Conservation (phyloP, 495 filamentous ascomycete genomes). For the Pseudomonodictys pantanalensis region DNA sequence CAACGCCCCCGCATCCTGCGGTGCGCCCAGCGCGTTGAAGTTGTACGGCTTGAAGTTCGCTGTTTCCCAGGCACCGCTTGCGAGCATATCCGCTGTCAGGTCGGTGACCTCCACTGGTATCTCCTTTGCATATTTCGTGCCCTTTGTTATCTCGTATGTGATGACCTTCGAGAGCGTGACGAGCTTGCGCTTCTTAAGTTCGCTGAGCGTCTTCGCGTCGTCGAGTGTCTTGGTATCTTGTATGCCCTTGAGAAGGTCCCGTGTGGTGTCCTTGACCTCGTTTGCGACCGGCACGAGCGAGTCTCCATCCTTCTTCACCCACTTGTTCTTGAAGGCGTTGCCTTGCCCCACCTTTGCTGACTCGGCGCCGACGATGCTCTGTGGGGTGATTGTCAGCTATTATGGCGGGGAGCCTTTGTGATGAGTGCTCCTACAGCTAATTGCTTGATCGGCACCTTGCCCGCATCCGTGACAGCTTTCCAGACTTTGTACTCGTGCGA, state of each 20-base stretch:
- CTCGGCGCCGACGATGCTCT: conserved; percentile 73
- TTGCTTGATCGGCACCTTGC: conserved; percentile 78
- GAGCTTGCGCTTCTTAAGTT: conserved; percentile 87
- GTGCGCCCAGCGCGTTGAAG: conserved; percentile 85
- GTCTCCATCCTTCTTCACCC: conserved; percentile 78
- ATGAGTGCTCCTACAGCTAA: conserved; percentile 51
- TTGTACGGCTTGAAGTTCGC: conserved; percentile 94
- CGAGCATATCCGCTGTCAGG: conserved; percentile 88
- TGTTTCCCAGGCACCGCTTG: conserved; percentile 76
- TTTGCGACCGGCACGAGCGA: conserved; percentile 36
- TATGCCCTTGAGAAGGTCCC: conserved; percentile 68
- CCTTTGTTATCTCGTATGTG: conserved; percentile 77
- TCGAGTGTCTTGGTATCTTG: conserved; percentile 63
- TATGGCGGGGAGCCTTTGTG: conserved; percentile 9
- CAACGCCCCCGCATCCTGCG: conserved; percentile 75
- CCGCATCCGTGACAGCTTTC: conserved; percentile 70
- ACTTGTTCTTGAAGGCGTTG: conserved; percentile 93
- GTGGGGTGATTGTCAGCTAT: conserved; percentile 16
- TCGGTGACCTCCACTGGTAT: conserved; percentile 94
- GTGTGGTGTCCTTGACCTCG: conserved; percentile 70
- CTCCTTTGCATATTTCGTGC: conserved; percentile 78
- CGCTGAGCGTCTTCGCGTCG: conserved; percentile 68
- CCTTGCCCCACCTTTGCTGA: conserved; percentile 87
- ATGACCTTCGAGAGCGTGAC: conserved; percentile 78
- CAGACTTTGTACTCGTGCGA: conserved; percentile 96